Percentiles rank a stretch among this genome's conserved stretches.
Evolutionary conservation across 202 grass and related monocot species (phyloP).

Genomic region (Brachypodium distachyon): DNA sequence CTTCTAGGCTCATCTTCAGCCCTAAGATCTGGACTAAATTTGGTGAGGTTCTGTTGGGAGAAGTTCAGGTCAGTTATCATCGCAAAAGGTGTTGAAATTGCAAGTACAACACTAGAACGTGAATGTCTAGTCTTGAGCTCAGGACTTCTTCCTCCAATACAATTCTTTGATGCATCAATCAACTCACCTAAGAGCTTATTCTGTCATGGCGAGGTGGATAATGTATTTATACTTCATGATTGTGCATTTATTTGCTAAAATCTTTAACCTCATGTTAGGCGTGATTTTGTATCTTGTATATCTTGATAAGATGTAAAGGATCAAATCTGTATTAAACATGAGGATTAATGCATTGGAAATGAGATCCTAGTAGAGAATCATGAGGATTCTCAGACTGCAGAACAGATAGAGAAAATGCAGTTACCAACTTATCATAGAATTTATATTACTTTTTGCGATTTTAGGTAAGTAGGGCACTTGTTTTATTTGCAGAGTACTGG

Average conservation of each 20-base stretch:
- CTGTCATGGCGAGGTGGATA: not conserved
- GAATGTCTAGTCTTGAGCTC: not conserved
- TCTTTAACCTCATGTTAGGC: not conserved
- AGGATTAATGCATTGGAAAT: not conserved
- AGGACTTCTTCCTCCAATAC: not conserved
- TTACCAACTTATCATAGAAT: not conserved
- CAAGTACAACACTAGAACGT: not conserved
- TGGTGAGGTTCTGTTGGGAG: not conserved
- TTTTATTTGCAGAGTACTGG: not conserved
- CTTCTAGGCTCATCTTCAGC: not conserved
- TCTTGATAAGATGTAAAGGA: not conserved
- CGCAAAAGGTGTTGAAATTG: not conserved
- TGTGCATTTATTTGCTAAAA: not conserved
- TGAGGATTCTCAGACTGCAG: not conserved
- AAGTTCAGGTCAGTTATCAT: not conserved
- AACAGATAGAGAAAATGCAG: slow-evolving; percentile 1
- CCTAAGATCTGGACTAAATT: not conserved
- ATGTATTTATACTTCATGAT: not conserved
- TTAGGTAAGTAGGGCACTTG: not conserved
- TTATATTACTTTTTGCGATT: slow-evolving; percentile 3
- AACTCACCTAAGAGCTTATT: not conserved
- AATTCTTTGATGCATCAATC: not conserved
- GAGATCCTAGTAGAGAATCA: not conserved
- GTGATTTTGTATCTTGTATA: not conserved
- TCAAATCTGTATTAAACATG: not conserved